Percentiles rank a stretch among this genome's conserved stretches.
Conservation (phyloP, 306 rosid genomes). For the Dryas drummondii region DNA sequence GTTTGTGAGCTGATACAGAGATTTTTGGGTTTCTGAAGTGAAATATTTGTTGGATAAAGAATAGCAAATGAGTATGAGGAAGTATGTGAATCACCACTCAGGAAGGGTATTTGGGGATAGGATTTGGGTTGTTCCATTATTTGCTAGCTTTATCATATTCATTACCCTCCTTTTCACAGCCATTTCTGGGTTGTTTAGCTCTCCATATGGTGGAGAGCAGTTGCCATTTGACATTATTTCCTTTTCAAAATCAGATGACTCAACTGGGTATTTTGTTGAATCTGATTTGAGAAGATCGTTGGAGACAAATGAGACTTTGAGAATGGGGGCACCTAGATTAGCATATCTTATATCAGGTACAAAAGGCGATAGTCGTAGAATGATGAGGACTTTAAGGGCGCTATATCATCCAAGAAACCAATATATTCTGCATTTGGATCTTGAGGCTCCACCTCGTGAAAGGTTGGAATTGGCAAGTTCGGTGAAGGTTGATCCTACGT, state of each 20-base stretch:
- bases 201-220: constrained; percentile 53
- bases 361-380: constrained; percentile 89
- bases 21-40: constrained; percentile 26
- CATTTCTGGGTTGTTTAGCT: constrained; percentile 50
- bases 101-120: constrained; percentile 81
- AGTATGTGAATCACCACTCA: constrained; percentile 65
- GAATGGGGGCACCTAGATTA: constrained; percentile 62
- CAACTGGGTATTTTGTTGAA: constrained; percentile 66
- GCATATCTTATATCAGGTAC: constrained; percentile 97
- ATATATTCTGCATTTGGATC: constrained; percentile 88
- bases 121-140: constrained; percentile 81
- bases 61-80: constrained; percentile 69
- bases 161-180: constrained; percentile 61
- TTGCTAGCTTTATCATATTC: constrained; percentile 73
- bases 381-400: constrained; percentile 94
- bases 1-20: constrained; percentile 31
- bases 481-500: constrained; percentile 79
- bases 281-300: constrained; percentile 52
- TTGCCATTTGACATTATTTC: constrained; percentile 55
- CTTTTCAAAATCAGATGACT: constrained; percentile 52
- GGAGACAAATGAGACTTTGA: constrained; percentile 26
- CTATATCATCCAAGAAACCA: constrained; percentile 93
- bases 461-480: constrained; percentile 83
- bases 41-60: constrained; percentile 17
- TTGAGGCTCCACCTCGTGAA: constrained; percentile 97